These are phyloP conservation scores for Lentinula raphanica DNA, from an alignment of 768 basidiomycete species.

Conservation along the genomic window DNA sequence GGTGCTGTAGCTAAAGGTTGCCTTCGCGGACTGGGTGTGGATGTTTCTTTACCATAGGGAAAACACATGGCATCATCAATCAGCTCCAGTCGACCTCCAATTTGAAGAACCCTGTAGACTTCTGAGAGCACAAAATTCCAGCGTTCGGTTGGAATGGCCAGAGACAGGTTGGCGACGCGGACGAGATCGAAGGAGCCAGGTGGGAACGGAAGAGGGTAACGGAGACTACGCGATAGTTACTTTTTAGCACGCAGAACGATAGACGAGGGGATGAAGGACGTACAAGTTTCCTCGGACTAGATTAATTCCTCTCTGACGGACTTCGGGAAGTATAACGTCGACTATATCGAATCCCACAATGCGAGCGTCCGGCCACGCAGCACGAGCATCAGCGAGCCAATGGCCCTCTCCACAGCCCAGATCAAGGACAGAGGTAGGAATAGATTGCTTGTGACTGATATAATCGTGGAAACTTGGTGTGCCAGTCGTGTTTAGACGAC, in stretches of 20 bases:
- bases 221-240: conserved; percentile 37
- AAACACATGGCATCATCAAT: conserved; percentile 71
- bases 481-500: conserved; percentile 45
- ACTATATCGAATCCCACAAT: conserved; percentile 68
- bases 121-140: conserved; percentile 62
- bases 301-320: conserved; percentile 33
- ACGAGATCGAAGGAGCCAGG: conserved; percentile 65
- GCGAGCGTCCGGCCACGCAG: conserved; percentile 52
- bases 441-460: conserved; percentile 25
- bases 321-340: conserved; percentile 34
- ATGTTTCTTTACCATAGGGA: conserved; percentile 39
- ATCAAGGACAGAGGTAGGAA: conserved; percentile 58
- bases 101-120: conserved; percentile 54
- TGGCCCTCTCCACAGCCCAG: conserved; percentile 70
- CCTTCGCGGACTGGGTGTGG: neutral
- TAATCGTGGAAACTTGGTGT: conserved; percentile 60
- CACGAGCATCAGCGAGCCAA: conserved; percentile 63
- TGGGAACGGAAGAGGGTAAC: conserved; percentile 55
- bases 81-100: conserved; percentile 63
- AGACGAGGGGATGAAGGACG: conserved; percentile 20
- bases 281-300: conserved; percentile 68
- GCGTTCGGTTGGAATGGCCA: conserved; percentile 53
- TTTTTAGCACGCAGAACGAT: neutral
- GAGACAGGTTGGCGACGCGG: conserved; percentile 62
- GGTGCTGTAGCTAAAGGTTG: neutral